Base-by-base conservation (phyloP, 2,329 filamentous ascomycete genomes). In the Ophiognomonia clavigignenti-juglandacearum region DNA sequence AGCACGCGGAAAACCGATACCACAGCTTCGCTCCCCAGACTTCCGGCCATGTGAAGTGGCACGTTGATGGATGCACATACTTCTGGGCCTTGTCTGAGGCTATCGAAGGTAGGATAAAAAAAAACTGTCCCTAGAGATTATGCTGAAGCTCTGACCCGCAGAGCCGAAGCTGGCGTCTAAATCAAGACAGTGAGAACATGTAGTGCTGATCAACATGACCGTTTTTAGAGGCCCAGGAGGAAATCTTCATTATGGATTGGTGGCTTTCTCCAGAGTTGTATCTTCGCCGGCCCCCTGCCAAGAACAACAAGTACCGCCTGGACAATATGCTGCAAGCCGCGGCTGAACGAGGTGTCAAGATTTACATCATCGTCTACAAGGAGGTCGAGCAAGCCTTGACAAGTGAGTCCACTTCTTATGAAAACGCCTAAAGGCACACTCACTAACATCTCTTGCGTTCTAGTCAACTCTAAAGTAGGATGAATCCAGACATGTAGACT, bases 221-320 rank as follows among this genome's bases (percentile, higher is more conserved):
- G 18, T 11, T 4, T 18, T 8, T 53, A 79, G 82, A 79, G 59
- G 89, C 89, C 3, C 75, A 72, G 54, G 81, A 92, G 56, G 86
- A 78, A 35, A 85, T 95, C 56, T 91, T 86, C 77, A 95, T 95
- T 54, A 70, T 95, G 36, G 88, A 92, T 61, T 93, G 86, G 89
- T 95, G 90, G 89, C 66, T 95, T 54, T 90, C 84, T 46, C 89
- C 91, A 1, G 91, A 96, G 67, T 71, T 96, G 23, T 96, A 93
- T 61, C 76, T 96, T 27, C 81, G 90, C 55, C 80, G 90, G 20
- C 90, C 91, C 2, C 89, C 89, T 8, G 80, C 86, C 18, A 77
- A 80, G 61, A 90, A 95, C 65, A 84, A 95, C 63, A 74, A 85
- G 57, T 96, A 95, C 62, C 83, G 90, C 6, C 71, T 96, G 32